Evolutionary conservation across 163 green algal species (phyloP).

Genomic region (Picocystis sp.): DNA sequence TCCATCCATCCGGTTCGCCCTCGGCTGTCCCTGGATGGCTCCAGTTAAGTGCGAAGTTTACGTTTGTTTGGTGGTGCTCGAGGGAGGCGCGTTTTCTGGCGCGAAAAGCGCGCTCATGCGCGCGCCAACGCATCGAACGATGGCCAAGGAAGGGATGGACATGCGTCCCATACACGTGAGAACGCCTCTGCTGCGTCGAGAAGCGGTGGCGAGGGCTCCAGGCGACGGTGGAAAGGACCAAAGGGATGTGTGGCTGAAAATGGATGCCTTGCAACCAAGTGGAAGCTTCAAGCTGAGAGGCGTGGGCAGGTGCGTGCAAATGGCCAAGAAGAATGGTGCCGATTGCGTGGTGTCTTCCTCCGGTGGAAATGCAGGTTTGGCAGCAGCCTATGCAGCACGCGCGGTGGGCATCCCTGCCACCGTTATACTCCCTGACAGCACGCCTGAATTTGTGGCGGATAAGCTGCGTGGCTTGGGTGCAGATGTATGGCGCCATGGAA

Average conservation of each 20-base stretch:
- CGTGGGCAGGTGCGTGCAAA: conserved; percentile 8
- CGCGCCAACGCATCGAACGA: too few relatives aligned
- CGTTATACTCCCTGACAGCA: conserved; percentile 17
- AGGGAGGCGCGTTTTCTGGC: too few relatives aligned
- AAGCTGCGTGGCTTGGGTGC: conserved; percentile 2
- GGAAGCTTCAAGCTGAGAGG: conserved; percentile 21
- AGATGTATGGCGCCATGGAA: conserved; percentile 11
- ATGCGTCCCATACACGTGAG: too few relatives aligned
- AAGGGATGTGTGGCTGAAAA: neutral
- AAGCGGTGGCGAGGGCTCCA: too few relatives aligned
- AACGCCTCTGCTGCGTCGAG: too few relatives aligned
- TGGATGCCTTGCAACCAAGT: conserved; percentile 15
- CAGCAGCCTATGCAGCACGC: conserved; percentile 12
- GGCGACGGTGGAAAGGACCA: neutral
- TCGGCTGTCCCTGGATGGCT: too few relatives aligned
- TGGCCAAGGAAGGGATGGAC: too few relatives aligned
- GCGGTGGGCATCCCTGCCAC: conserved; percentile 4
- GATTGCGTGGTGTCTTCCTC: conserved; percentile 12
- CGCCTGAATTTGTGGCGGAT: conserved; percentile 10
- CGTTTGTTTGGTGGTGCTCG: too few relatives aligned
- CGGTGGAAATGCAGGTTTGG: conserved; percentile 21
- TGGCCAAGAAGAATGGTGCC: conserved; percentile 3
- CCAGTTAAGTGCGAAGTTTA: too few relatives aligned
- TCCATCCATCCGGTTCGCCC: too few relatives aligned
- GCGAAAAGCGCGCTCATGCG: too few relatives aligned